Evolutionary conservation across 2,329 filamentous ascomycete species (phyloP), one percentile per base, ranked within the genome.

Genomic region (Thielaviopsis musarum): DNA sequence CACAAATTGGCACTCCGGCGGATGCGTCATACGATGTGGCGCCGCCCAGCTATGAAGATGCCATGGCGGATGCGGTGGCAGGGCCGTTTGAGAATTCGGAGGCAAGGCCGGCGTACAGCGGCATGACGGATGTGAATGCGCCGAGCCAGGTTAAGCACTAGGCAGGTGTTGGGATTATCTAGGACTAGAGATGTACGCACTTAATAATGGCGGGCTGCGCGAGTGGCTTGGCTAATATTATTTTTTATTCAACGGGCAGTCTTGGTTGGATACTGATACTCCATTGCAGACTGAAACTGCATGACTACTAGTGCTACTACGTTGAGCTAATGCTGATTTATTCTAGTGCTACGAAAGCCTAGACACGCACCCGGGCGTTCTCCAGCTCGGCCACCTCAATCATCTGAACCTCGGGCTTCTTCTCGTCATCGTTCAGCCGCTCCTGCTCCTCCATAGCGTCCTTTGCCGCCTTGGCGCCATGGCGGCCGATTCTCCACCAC

Each of bases 41-140:
- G n/a, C 91, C 91, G 19, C 91, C 91, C 7, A 95, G 88, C 66
- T 97, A 97, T 67, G 90, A 95, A 71, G 91, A 96, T 70, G 90
- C 89, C 13, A 84, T 96, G 72, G 90, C 89, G 6, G 84, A 88
- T 64, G 81, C 84, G 61, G 72, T 93, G 63, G 70, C 74, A 0
- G 84, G 81, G 41, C 87, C 88, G 1, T 81, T 89, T 59, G 80
- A 88, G 67, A 86, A 62, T 74, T 63, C 66, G 62, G 67, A 70
- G 49, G 68, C 84, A 26, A 76, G 90, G 65, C 82, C 84, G 28
- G 82, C 81, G 15, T 90, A 87, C 68, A 82, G 78, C 62, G 81
- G 81, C 1, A 76, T 82, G 24, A 83, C 80, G 59, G 80, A 81
- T 67, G 59, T 59, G 15, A 80, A 83, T 65, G 77, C 73, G 28